A percentile compares a stretch with the other conserved stretches of the same genome.
These are phyloP conservation scores for Linum usitatissimum DNA, from an alignment of 345 rosid species.

Conservation along the genomic window DNA sequence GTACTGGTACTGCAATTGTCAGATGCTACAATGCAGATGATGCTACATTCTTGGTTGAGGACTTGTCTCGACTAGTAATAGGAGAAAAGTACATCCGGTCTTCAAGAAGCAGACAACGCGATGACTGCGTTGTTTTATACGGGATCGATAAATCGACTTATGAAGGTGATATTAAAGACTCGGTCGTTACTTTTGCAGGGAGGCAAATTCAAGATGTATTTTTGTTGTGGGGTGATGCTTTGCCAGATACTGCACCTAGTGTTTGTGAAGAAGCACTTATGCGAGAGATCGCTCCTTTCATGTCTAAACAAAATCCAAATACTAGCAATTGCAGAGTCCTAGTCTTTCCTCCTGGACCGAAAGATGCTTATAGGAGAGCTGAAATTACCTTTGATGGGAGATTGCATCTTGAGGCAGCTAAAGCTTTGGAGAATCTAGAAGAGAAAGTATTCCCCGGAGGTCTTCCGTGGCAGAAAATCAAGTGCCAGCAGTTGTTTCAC, in stretches of 20 bases:
- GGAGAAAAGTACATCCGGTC: slow-evolving; percentile 34
- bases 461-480: slow-evolving; percentile 71
- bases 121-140: slow-evolving; percentile 31
- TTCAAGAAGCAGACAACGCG: slow-evolving; percentile 22
- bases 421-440: slow-evolving; percentile 72
- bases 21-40: slow-evolving; percentile 37
- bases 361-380: slow-evolving; percentile 40
- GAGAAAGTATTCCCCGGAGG: slow-evolving; percentile 60
- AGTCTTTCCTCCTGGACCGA: slow-evolving; percentile 45
- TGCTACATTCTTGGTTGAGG: slow-evolving; percentile 26
- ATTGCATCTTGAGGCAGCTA: slow-evolving; percentile 88
- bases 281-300: slow-evolving; percentile 41
- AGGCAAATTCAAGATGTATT: slow-evolving; percentile 46
- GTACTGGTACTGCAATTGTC: slow-evolving; percentile 46
- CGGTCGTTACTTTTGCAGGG: slow-evolving; percentile 32
- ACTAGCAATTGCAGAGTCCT: slow-evolving; percentile 43
- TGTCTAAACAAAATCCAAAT: slow-evolving; percentile 48
- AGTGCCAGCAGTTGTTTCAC: slow-evolving; percentile 65
- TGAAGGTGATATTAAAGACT: slow-evolving; percentile 52
- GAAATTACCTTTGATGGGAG: slow-evolving; percentile 64
- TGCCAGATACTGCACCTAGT: slow-evolving; percentile 31
- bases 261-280: slow-evolving; percentile 47
- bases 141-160: slow-evolving; percentile 54
- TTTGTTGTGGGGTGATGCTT: slow-evolving; percentile 42
- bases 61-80: slow-evolving; percentile 34